Evolutionary conservation across 805 yeast genomes (phyloP), one percentile per base, ranked within the genome.

Genomic region (Candida maris): DNA sequence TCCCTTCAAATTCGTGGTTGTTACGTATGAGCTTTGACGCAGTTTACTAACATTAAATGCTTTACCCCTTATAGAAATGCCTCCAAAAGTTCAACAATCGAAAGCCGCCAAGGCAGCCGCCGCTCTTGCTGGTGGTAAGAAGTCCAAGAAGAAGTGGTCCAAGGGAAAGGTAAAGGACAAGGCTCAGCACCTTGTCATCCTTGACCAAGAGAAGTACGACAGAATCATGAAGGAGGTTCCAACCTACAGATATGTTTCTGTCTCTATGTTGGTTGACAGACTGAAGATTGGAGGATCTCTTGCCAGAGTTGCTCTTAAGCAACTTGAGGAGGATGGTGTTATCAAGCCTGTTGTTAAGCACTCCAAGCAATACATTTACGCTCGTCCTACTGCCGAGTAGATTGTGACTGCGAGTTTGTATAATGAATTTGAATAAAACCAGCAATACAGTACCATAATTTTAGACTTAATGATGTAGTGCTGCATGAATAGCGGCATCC

Each of bases 141-240:
- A 91, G 70, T 87, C 96, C 75, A 93, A 93, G 88, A 91, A 93
- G 95, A 93, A 93, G 96, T 93, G 97, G 98, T 85, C 95, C 85
- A 89, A 91, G 83, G 96, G 96, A 75, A 88, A 94, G 83, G 96
- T 88, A 73, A 93, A 94, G 89, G 99, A 93, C 77, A 91, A 85
- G 95, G 97, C 98, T 63, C 91, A 86, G 72, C 98, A 93, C 81
- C 81, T 88, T 68, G 89, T 93, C 65, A 77, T 85, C 71, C 79
- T 93, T 65, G 99, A 93, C 74, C 97, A 93, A 79, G 95, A 93
- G 61, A 86, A 91, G 71, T 91, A 84, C 79, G 98, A 93, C 94
- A 87, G 97, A 80, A 85, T 93, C 77, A 71, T 88, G 76, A 93
- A 93, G 85, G 99, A 93, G 68, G 97, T 89, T 48, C 97, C 97